Evolutionary conservation across 805 yeast genomes (phyloP).

Genomic region (Cyberlindnera lachancei): DNA sequence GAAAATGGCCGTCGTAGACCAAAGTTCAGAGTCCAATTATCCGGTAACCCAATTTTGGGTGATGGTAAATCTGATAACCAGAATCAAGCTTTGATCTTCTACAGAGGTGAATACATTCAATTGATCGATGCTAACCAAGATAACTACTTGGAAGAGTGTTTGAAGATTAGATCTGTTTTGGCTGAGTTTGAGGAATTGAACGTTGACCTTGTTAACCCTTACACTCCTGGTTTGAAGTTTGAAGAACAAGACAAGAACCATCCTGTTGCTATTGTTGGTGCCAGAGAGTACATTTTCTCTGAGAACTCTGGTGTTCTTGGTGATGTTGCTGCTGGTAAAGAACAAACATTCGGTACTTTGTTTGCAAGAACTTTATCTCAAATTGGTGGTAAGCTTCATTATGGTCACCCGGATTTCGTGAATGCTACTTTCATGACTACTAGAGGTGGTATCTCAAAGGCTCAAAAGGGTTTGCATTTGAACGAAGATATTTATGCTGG

Average conservation of each 20-base stretch:
- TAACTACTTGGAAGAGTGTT: conserved; percentile 78
- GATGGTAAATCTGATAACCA: conserved; percentile 88
- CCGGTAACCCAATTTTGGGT: conserved; percentile 82
- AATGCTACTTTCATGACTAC: conserved; percentile 73
- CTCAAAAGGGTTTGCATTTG: conserved; percentile 78
- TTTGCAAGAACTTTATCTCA: conserved; percentile 79
- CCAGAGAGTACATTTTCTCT: conserved; percentile 81
- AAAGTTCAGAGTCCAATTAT: conserved; percentile 65
- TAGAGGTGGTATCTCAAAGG: conserved; percentile 83
- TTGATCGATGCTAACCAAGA: conserved; percentile 85
- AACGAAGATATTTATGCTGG: conserved; percentile 89
- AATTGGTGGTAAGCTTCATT: conserved; percentile 80
- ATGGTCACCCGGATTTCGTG: conserved; percentile 85
- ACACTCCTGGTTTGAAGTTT: conserved; percentile 59
- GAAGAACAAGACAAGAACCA: conserved; percentile 42
- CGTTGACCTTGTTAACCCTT: conserved; percentile 73
- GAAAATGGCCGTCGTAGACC: conserved; percentile 72
- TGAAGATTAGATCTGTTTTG: conserved; percentile 71
- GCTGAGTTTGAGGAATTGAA: conserved; percentile 78
- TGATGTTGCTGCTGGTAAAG: conserved; percentile 88
- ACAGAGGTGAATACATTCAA: conserved; percentile 81
- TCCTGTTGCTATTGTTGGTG: conserved; percentile 83
- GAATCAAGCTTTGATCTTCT: conserved; percentile 70
- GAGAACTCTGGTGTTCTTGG: conserved; percentile 82
- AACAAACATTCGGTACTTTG: conserved; percentile 81